Evolutionary conservation across 2,329 filamentous ascomycete genomes (phyloP).

Genomic region (Cladosporium sp.): DNA sequence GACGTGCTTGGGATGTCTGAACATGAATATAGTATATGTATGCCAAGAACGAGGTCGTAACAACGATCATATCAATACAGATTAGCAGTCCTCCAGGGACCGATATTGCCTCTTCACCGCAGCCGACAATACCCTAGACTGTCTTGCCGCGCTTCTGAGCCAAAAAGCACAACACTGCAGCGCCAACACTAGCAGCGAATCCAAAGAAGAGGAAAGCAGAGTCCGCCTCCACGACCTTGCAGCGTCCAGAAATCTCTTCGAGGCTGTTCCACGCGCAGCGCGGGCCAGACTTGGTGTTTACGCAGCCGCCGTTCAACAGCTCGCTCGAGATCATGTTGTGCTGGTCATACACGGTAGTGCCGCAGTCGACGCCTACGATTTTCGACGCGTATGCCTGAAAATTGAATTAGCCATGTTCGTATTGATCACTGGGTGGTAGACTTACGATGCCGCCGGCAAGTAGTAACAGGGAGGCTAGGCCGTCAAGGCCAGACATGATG

Average conservation of each 20-base stretch:
- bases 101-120: too few species aligned
- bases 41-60: background rate
- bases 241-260: constrained; percentile 21
- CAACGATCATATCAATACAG: background rate
- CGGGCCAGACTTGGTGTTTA: background rate
- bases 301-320: constrained; percentile 27
- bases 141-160: constrained; percentile 15
- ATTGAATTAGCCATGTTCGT: background rate
- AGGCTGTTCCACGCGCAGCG: background rate
- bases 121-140: background rate
- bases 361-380: constrained; percentile 24
- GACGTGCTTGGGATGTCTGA: background rate
- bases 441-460: constrained; percentile 32
- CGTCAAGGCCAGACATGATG: constrained; percentile 28
- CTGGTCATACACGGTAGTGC: background rate
- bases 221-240: constrained; percentile 26
- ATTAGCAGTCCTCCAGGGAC: background rate
- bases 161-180: constrained; percentile 21
- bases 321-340: constrained; percentile 10
- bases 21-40: background rate
- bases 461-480: constrained; percentile 25
- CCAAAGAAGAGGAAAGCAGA: constrained; percentile 30
- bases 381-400: constrained; percentile 26
- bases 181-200: constrained; percentile 21
- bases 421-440: background rate